Conservation (phyloP, 345 rosid genomes). For the Arabidopsis thaliana region DNA sequence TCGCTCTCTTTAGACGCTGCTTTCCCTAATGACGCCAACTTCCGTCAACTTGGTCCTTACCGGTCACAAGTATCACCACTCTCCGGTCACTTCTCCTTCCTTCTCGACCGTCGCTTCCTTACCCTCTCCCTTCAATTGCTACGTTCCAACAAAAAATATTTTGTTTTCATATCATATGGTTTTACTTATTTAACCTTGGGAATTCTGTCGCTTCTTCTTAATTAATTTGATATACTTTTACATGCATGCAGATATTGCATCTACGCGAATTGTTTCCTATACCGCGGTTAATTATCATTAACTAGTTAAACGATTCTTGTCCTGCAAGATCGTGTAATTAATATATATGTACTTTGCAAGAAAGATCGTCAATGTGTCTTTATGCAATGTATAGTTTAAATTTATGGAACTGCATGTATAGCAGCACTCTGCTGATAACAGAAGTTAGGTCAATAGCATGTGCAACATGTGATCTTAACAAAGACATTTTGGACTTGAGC, state of each 20-base stretch:
- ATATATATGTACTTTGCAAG: neutral
- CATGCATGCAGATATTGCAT: constrained; percentile 3
- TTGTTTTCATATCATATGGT: neutral
- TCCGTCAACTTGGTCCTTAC: constrained; percentile 37
- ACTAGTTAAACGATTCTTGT: neutral
- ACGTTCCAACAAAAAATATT: constrained; percentile 14
- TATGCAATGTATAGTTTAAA: neutral
- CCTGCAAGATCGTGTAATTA: neutral
- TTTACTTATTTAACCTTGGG: neutral
- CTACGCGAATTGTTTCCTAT: neutral
- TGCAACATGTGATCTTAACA: neutral
- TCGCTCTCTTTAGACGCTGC: constrained; percentile 26
- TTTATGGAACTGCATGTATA: neutral
- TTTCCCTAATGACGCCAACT: constrained; percentile 38
- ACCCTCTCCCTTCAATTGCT: constrained; percentile 33
- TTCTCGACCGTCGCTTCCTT: constrained; percentile 45
- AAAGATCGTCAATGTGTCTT: neutral
- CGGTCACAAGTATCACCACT: constrained; percentile 21
- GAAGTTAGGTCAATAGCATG: neutral
- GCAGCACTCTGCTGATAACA: neutral
- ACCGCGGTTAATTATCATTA: too few relatives aligned
- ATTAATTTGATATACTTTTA: neutral
- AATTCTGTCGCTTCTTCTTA: neutral
- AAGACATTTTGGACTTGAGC: neutral
- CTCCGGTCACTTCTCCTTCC: constrained; percentile 24